Percentiles rank a stretch among this genome's conserved stretches.
phyloP scores from a whole-genome alignment of 257 asterid species.

The Datura wrightii region DNA sequence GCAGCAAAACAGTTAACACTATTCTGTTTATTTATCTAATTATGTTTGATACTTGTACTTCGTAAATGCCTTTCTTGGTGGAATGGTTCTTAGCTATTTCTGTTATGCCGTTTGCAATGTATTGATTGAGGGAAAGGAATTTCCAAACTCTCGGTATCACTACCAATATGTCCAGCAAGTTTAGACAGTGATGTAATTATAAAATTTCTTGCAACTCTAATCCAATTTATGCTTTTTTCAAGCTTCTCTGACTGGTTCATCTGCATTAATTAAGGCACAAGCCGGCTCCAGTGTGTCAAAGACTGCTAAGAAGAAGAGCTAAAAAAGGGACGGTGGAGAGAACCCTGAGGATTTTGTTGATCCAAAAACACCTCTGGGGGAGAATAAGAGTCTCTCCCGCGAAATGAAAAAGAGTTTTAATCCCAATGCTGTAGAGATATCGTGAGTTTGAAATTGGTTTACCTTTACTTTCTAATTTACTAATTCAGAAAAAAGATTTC shows the following conservation, averaged over 20 bases:
- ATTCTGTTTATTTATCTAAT: no score
- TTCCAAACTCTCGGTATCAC: no score
- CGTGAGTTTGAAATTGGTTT: conserved; percentile 49
- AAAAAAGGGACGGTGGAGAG: conserved; percentile 33
- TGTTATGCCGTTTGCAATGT: neutral
- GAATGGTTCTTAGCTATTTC: no score
- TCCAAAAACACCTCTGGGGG: conserved; percentile 57
- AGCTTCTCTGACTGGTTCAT: neutral
- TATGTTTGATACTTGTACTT: neutral
- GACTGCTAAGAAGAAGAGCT: conserved; percentile 31
- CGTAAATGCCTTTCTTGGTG: neutral
- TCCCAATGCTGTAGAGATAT: conserved; percentile 76
- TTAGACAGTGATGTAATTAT: no score
- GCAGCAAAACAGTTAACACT: no score
- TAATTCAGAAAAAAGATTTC: no score
- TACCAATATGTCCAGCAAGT: neutral
- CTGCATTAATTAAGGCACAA: conserved; percentile 56
- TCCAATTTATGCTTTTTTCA: neutral
- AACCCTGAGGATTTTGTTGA: conserved; percentile 50
- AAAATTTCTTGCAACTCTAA: no score
- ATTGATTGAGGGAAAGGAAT: no score
- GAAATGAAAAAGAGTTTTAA: conserved; percentile 81
- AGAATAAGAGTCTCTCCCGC: conserved; percentile 73
- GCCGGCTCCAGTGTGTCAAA: conserved; percentile 57
- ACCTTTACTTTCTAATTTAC: no score